phyloP scores from a whole-genome alignment of 192 early-diverging fungal species.

The Gonapodya sp. region DNA sequence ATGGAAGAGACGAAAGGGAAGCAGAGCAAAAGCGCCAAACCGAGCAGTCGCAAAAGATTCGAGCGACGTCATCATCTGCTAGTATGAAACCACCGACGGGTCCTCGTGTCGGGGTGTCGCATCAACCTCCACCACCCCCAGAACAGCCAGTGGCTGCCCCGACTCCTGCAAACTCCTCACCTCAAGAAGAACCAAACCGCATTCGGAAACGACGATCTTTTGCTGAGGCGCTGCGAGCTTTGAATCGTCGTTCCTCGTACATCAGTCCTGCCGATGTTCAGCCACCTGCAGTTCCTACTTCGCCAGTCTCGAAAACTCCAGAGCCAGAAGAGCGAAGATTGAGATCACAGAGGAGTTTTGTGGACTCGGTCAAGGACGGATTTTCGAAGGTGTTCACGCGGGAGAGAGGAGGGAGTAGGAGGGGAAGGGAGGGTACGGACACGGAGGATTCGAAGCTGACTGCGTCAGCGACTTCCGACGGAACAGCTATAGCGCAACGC shows the following conservation, averaged over 20 bases:
- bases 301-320: not conserved
- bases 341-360: not conserved
- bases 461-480: not conserved
- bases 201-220: not conserved
- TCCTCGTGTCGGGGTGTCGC: not conserved
- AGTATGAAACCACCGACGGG: not conserved
- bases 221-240: not conserved
- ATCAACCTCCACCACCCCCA: not conserved
- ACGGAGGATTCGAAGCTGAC: not conserved
- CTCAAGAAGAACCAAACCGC: not conserved
- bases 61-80: not conserved
- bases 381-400: not conserved
- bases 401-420: not conserved
- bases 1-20: not conserved
- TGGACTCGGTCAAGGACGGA: not conserved
- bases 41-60: not conserved
- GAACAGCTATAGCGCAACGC: not conserved
- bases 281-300: not conserved
- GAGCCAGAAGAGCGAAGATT: not conserved
- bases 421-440: not conserved
- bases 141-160: not conserved
- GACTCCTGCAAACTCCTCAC: not conserved
- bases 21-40: not conserved
- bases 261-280: not conserved
- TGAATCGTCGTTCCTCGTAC: not conserved